A percentile compares a stretch with the other conserved stretches of the same genome.
Evolutionary conservation across 768 basidiomycete species (phyloP).

Genomic region (Suillus fuscotomentosus): DNA sequence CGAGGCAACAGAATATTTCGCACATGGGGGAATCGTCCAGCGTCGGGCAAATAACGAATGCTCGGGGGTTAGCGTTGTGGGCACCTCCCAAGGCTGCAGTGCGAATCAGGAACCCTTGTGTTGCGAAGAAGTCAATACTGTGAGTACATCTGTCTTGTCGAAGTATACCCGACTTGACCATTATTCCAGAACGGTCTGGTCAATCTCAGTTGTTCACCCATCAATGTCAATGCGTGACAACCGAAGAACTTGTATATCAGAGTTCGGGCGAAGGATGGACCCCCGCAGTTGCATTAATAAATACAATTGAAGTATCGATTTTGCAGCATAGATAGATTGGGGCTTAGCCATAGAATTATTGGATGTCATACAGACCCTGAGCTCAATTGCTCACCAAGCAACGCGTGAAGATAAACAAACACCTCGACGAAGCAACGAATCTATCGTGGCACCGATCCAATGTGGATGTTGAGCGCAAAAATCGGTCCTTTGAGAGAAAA

Average conservation of each 20-base stretch:
- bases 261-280: background rate
- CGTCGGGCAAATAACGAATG: conserved; percentile 4
- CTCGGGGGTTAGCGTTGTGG: conserved; percentile 7
- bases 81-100: conserved; percentile 7
- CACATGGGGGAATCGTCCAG: conserved; percentile 10
- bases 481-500: background rate
- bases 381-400: background rate
- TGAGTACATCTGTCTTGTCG: conserved; percentile 17
- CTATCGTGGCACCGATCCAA: background rate
- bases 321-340: background rate
- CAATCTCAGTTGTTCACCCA: conserved; percentile 18
- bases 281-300: background rate
- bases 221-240: conserved; percentile 15
- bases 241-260: background rate
- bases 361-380: background rate
- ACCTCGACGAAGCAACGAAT: background rate
- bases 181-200: conserved; percentile 14
- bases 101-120: conserved; percentile 34
- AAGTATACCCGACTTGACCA: background rate
- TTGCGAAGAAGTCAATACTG: conserved; percentile 37
- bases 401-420: background rate
- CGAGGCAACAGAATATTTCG: background rate
- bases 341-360: background rate
- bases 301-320: background rate
- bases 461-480: background rate